These are phyloP conservation scores for Paraurostyla sp. DNA, from an alignment of 73 alveolate species.

Conservation along the genomic window DNA sequence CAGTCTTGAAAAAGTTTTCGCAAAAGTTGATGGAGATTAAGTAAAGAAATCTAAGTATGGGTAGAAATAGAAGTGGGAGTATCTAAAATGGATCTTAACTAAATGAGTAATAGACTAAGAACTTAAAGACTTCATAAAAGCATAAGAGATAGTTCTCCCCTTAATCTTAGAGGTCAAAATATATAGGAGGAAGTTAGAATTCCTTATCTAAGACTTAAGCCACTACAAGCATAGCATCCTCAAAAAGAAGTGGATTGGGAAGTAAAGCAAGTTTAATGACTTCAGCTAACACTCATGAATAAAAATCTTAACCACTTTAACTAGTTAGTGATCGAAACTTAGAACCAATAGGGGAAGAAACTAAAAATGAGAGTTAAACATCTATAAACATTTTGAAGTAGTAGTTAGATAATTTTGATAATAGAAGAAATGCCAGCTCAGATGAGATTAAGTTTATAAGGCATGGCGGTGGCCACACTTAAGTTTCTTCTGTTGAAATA, in stretches of 20 bases:
- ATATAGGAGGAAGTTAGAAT: background rate
- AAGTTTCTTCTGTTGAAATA: slow-evolving; percentile 1
- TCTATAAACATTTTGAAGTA: background rate
- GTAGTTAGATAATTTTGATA: background rate
- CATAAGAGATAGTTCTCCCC: background rate
- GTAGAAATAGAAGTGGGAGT: too few relatives aligned
- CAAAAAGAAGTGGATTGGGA: background rate
- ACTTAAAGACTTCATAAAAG: background rate
- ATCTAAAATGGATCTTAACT: background rate
- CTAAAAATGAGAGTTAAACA: background rate
- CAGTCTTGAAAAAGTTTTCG: slow-evolving; percentile 31
- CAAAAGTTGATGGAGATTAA: slow-evolving; percentile 17
- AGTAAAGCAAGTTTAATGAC: background rate
- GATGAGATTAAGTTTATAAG: background rate
- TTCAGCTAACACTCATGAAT: background rate
- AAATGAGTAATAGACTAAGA: background rate
- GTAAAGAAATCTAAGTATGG: background rate
- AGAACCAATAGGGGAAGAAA: slow-evolving; percentile 4
- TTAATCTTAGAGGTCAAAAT: background rate
- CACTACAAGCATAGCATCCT: background rate
- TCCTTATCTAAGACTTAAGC: background rate
- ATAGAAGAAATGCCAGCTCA: background rate
- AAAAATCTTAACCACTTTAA: too few relatives aligned
- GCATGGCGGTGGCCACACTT: background rate
- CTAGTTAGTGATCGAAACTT: background rate